Evolutionary conservation across 2,329 filamentous ascomycete genomes (phyloP).

Genomic region (Onygenales sp.): DNA sequence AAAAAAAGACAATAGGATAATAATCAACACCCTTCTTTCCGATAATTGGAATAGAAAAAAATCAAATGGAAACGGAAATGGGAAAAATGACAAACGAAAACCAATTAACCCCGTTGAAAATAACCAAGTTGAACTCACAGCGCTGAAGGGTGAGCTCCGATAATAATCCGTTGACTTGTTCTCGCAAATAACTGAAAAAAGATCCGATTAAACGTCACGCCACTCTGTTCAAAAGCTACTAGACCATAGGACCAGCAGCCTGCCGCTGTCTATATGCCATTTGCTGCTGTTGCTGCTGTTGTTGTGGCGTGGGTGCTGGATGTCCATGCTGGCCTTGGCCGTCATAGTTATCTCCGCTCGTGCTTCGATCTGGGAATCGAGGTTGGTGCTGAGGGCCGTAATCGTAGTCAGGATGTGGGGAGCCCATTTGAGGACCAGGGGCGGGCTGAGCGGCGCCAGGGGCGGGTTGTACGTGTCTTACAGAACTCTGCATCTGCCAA

Average conservation of each 20-base stretch:
- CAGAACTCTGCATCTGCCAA: slow-evolving; percentile 75
- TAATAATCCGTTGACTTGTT: no score
- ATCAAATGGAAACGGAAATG: background rate
- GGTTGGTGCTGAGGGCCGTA: slow-evolving; percentile 4
- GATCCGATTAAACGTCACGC: no score
- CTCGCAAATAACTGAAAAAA: no score
- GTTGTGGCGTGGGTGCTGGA: slow-evolving; percentile 16
- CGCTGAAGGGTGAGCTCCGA: background rate
- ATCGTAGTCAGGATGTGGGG: slow-evolving; percentile 5
- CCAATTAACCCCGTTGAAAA: background rate
- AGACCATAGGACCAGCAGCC: slow-evolving; percentile 5
- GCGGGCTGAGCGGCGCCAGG: background rate
- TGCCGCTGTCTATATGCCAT: slow-evolving; percentile 28
- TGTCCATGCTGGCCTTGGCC: slow-evolving; percentile 15
- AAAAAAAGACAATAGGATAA: background rate
- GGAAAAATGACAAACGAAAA: background rate
- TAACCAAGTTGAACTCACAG: background rate
- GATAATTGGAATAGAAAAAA: background rate
- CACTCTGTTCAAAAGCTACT: no score
- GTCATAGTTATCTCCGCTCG: slow-evolving; percentile 23
- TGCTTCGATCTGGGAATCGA: slow-evolving; percentile 9
- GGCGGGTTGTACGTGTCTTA: slow-evolving; percentile 54
- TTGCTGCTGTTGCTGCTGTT: slow-evolving; percentile 21
- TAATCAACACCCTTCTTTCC: background rate
- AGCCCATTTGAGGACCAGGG: slow-evolving; percentile 17